Conservation (phyloP, 2,329 filamentous ascomycete genomes). For the Trichoderma sp. region DNA sequence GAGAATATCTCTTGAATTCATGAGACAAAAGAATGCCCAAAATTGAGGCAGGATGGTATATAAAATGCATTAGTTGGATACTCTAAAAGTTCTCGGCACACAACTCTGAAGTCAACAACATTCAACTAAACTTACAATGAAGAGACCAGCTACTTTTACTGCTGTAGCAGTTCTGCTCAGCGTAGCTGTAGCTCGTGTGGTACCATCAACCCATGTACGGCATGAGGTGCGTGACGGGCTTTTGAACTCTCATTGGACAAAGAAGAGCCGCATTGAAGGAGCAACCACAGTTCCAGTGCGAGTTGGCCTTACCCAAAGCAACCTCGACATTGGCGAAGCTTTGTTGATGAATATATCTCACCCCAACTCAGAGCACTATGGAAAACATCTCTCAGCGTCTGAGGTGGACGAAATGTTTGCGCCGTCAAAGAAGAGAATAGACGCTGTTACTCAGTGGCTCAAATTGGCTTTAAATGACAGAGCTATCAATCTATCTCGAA, state of each 20-base stretch:
- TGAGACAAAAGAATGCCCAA: background rate
- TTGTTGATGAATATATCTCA: slow-evolving; percentile 46
- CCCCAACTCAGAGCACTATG: slow-evolving; percentile 46
- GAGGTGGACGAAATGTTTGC: slow-evolving; percentile 46
- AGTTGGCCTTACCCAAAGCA: slow-evolving; percentile 45
- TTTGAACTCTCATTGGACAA: background rate
- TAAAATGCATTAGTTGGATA: background rate
- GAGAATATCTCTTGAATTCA: background rate
- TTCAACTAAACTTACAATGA: background rate
- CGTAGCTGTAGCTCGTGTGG: background rate
- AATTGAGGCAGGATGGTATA: background rate
- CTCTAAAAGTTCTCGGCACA: background rate
- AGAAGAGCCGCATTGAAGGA: background rate
- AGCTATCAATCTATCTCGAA: slow-evolving; percentile 50
- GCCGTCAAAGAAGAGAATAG: slow-evolving; percentile 45
- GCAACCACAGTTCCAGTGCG: slow-evolving; percentile 32
- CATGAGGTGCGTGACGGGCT: background rate
- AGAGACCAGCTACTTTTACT: background rate
- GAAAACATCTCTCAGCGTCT: slow-evolving; percentile 47
- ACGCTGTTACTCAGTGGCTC: slow-evolving; percentile 55
- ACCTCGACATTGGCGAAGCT: slow-evolving; percentile 43
- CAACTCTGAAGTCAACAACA: background rate
- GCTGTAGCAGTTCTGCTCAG: background rate
- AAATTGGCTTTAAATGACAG: slow-evolving; percentile 49
- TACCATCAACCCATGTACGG: background rate